Evolutionary conservation across 1,284 basidiomycete genomes (phyloP).

Genomic region (Leccinum griseonigrum): DNA sequence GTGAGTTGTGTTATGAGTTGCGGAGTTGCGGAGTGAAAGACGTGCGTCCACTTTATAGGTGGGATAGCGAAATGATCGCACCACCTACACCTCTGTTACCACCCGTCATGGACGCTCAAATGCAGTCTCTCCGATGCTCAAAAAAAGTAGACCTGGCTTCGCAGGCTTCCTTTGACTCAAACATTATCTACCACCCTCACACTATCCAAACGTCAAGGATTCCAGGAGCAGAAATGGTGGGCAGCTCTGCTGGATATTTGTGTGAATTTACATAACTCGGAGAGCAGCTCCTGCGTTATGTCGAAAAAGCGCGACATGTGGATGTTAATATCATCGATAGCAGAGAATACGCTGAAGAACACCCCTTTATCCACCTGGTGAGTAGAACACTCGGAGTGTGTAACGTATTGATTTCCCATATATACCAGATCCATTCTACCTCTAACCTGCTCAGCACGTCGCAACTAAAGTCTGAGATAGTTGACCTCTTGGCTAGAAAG

Average conservation of each 20-base stretch:
- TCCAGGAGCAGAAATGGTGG: no score
- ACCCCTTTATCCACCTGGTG: background rate
- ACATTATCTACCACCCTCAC: background rate
- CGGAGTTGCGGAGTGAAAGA: background rate
- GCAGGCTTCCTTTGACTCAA: background rate
- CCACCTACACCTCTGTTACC: background rate
- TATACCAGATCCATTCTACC: no score
- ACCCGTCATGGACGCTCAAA: background rate
- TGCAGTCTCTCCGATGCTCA: background rate
- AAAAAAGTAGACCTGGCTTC: background rate
- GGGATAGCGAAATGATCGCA: background rate
- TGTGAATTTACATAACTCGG: background rate
- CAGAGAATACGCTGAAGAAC: background rate
- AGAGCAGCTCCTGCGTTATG: background rate
- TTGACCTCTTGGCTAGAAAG: background rate
- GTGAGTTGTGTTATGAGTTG: background rate
- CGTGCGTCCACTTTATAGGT: background rate
- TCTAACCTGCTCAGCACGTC: no score
- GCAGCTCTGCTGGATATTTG: no score
- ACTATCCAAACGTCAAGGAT: no score
- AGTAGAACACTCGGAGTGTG: no score
- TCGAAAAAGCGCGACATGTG: background rate
- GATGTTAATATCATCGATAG: background rate
- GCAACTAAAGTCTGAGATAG: no score
- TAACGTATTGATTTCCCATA: no score